These are phyloP conservation scores for Aspergillus proliferans DNA, from an alignment of 2,329 filamentous ascomycete genomes.

Conservation along the genomic window DNA sequence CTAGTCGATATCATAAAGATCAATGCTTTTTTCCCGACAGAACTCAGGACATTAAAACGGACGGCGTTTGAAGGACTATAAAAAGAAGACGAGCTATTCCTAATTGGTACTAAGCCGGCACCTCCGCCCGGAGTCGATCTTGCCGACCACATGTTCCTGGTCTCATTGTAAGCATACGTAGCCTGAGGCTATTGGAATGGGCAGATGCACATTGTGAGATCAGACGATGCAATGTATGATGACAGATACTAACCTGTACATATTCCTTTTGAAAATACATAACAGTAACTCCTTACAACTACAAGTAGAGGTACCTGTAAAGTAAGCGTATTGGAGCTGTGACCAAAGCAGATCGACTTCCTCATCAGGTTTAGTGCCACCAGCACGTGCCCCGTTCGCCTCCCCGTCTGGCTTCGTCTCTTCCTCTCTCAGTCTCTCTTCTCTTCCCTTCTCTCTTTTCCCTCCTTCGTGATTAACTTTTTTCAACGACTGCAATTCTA, in stretches of 20 bases:
- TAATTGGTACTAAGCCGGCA: background rate
- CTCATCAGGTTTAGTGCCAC: background rate
- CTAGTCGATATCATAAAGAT: too few relatives aligned
- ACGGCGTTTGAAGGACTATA: background rate
- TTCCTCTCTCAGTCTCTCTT: slow-evolving; percentile 5
- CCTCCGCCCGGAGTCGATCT: background rate
- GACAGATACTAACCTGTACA: too few relatives aligned
- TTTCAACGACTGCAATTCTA: background rate
- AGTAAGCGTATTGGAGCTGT: background rate
- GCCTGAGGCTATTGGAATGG: too few relatives aligned
- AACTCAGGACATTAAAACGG: too few relatives aligned
- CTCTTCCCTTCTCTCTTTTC: slow-evolving; percentile 2
- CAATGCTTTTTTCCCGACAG: too few relatives aligned
- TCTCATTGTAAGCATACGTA: too few relatives aligned
- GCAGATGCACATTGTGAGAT: too few relatives aligned
- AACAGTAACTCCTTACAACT: too few relatives aligned
- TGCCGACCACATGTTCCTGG: background rate
- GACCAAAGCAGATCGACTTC: background rate
- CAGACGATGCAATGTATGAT: too few relatives aligned
- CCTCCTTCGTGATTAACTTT: slow-evolving; percentile 1
- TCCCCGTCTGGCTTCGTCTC: slow-evolving; percentile 2
- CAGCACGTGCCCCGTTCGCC: background rate
- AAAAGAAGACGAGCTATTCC: background rate
- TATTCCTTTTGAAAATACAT: too few relatives aligned
- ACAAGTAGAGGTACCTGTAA: too few relatives aligned